phyloP scores from a whole-genome alignment of 768 basidiomycete genomes.

The Russula lepida region DNA sequence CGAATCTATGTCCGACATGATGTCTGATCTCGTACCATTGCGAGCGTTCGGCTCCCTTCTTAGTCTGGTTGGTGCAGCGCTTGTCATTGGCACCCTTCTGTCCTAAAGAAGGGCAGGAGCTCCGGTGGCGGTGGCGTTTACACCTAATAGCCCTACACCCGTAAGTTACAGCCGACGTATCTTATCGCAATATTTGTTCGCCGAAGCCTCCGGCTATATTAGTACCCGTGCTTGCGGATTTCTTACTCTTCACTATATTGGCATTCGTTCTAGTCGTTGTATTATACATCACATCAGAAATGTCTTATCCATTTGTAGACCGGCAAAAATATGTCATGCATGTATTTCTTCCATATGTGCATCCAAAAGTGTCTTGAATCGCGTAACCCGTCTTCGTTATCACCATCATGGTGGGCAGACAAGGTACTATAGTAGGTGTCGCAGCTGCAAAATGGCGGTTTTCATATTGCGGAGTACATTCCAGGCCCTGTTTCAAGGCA shows the following conservation, averaged over 20 bases:
- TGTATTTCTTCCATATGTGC: neutral
- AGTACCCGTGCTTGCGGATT: neutral
- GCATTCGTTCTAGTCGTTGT: neutral
- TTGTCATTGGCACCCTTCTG: constrained; percentile 19
- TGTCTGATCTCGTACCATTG: constrained; percentile 15
- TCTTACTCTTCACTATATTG: neutral
- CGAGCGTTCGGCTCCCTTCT: constrained; percentile 19
- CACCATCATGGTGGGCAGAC: neutral
- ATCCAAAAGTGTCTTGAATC: neutral
- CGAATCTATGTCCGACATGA: constrained; percentile 8
- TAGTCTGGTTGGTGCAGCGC: constrained; percentile 17
- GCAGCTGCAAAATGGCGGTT: neutral
- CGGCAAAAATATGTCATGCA: neutral
- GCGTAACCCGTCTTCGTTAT: neutral
- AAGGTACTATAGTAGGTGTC: neutral
- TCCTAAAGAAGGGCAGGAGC: constrained; percentile 4
- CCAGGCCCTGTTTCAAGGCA: neutral
- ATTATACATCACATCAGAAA: neutral
- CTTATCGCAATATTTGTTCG: neutral
- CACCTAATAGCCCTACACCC: neutral
- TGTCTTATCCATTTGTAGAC: neutral
- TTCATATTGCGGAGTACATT: neutral
- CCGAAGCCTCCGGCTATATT: neutral
- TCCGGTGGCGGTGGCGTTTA: neutral
- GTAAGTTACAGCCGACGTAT: neutral